Conservation (phyloP, 305 asterid genomes). For the Solanum hybrid region DNA sequence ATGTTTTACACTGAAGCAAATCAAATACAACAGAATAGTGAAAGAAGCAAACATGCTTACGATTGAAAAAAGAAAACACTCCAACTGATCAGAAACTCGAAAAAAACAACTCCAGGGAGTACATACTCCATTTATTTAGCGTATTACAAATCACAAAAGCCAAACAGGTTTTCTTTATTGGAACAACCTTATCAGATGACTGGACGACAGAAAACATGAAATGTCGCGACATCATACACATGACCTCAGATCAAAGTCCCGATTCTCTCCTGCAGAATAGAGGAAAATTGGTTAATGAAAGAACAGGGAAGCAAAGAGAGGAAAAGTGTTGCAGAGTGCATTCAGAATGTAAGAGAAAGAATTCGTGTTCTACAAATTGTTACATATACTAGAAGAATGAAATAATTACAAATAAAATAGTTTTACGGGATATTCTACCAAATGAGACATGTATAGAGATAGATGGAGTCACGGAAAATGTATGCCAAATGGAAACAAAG, state of each 20-base stretch:
- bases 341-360: no score
- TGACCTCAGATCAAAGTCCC: background rate
- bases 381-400: no score
- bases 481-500: no score
- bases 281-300: background rate
- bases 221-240: background rate
- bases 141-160: background rate
- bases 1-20: no score
- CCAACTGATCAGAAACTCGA: background rate
- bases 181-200: background rate
- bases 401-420: no score
- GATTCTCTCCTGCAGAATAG: background rate
- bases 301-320: background rate
- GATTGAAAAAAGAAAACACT: background rate
- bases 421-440: no score
- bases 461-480: no score
- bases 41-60: no score
- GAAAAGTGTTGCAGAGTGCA: no score
- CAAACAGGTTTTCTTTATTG: background rate
- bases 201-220: background rate
- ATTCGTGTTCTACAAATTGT: no score
- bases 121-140: background rate
- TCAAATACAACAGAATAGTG: no score
- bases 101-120: background rate
- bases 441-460: no score